Percentiles rank a stretch among this genome's conserved stretches.
phyloP scores from a whole-genome alignment of 1,139 yeast genomes.

The Arxiozyma slooffiae region DNA sequence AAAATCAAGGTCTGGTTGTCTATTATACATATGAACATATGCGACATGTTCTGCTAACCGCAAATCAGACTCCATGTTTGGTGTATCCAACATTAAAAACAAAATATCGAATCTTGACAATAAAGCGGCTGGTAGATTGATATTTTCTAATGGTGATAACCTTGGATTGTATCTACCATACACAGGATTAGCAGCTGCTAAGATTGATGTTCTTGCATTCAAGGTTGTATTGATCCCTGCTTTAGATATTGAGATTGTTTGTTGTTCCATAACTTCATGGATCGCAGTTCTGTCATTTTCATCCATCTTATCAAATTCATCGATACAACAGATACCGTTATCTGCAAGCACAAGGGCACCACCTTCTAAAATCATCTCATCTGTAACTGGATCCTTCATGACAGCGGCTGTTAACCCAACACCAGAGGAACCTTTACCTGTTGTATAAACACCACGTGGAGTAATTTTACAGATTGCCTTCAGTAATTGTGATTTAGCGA shows the following conservation, averaged over 20 bases:
- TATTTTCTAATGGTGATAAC: conserved; percentile 87
- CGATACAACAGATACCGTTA: conserved; percentile 97
- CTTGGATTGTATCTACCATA: conserved; percentile 91
- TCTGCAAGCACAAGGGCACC: conserved; percentile 97
- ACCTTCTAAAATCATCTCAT: conserved; percentile 96
- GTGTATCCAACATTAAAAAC: conserved; percentile 78
- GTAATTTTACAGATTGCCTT: conserved; percentile 89
- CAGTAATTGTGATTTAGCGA: conserved; percentile 92
- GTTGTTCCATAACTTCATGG: conserved; percentile 99
- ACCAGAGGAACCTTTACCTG: conserved; percentile 98
- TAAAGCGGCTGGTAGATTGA: conserved; percentile 93
- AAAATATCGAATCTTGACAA: conserved; percentile 89
- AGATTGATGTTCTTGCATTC: conserved; percentile 88
- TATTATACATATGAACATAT: conserved; percentile 86
- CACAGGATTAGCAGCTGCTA: conserved; percentile 97
- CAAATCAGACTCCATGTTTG: conserved; percentile 72
- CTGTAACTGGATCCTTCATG: conserved; percentile 97
- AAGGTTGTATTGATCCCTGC: conserved; percentile 96
- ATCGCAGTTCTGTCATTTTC: conserved; percentile 95
- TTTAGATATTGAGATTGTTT: conserved; percentile 91
- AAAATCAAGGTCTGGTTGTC: conserved; percentile 69
- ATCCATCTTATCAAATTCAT: conserved; percentile 98
- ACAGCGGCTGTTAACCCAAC: conserved; percentile 99
- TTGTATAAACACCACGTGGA: conserved; percentile 94
- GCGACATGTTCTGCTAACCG: conserved; percentile 88